Evolutionary conservation across 2,329 filamentous ascomycete species (phyloP), one percentile per base, ranked within the genome.

Genomic region (Colletotrichum lini): DNA sequence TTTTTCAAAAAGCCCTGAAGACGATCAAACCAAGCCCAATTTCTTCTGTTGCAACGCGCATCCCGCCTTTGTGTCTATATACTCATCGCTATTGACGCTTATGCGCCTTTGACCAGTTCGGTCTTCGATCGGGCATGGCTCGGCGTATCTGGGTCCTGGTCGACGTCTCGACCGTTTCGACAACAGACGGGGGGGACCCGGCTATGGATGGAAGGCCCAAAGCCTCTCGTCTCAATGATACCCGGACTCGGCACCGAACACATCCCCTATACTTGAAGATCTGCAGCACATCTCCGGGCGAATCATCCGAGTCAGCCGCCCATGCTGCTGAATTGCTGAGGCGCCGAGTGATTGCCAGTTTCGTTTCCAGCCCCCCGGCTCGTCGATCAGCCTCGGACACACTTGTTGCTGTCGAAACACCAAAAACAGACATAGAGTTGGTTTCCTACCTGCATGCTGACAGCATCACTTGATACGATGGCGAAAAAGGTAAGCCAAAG

Each of bases 141-240:
- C 65, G 53, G 44, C 58, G 21, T 68, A 47, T 35, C 8, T 38
- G n/a, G 38, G n/a, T 4, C 21, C 40, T 4, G 53, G 21, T 58
- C 45, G 53, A 44, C 7, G 58, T 71, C 63, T 71, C 68, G 54
- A 30, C 35, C 42, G 58, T 68, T 71, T 68, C 65, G 68, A 63
- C 68, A 57, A 64, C 58, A 63, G 53, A 58, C 65, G 16, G 42
- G 65, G 68, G 52, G 26, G 13, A 21, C 58, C 65, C 21, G 15
- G 59, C 10, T 12, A 15, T 4, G 8, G 10, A 30, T 30, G 30
- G 30, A 30, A 30, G 30, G 5, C 30, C 30, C 10, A 21, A 8
- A 21, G 23, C 3, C 9, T 54, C 4, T 4, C 49, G 13, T 13
- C 35, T 49, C 23, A 13, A 40, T 8, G 44, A 23, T 30, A 42